Percentiles rank a stretch among this genome's conserved stretches.
These are phyloP conservation scores for Ilex asprella DNA, from an alignment of 257 asterid species.

Conservation along the genomic window DNA sequence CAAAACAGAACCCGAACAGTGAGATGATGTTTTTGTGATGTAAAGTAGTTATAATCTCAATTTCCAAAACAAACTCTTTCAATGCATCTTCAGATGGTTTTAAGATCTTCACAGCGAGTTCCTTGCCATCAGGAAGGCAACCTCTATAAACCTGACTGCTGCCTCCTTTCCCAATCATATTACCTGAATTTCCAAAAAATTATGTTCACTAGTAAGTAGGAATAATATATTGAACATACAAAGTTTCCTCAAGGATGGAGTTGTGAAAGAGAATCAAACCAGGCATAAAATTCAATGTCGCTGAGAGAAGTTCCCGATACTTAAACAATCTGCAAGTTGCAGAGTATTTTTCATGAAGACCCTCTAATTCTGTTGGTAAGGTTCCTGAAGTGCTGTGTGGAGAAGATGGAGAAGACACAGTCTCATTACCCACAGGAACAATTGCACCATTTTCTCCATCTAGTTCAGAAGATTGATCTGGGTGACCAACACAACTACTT, in stretches of 20 bases:
- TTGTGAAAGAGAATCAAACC: conserved; percentile 27
- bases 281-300: conserved; percentile 35
- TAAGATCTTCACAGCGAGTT: conserved; percentile 86
- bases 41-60: conserved; percentile 76
- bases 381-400: conserved; percentile 26
- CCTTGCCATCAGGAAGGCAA: conserved; percentile 76
- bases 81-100: conserved; percentile 67
- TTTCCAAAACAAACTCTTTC: conserved; percentile 72
- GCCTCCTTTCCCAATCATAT: conserved; percentile 90
- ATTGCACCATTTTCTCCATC: conserved; percentile 68
- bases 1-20: conserved; percentile 88
- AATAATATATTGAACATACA: not conserved
- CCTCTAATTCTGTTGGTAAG: conserved; percentile 59
- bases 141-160: conserved; percentile 88
- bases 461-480: conserved; percentile 26
- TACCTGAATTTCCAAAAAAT: conserved; percentile 37
- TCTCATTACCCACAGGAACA: conserved; percentile 41
- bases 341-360: conserved; percentile 27
- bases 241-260: not conserved
- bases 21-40: conserved; percentile 89
- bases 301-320: not conserved
- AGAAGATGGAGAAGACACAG: conserved; percentile 25
- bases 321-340: not conserved
- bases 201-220: conserved; percentile 5
- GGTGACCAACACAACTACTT: conserved; percentile 17